A percentile compares a stretch with the other conserved stretches of the same genome.
phyloP scores from a whole-genome alignment of 345 rosid species.

The Syzygium aromaticum region DNA sequence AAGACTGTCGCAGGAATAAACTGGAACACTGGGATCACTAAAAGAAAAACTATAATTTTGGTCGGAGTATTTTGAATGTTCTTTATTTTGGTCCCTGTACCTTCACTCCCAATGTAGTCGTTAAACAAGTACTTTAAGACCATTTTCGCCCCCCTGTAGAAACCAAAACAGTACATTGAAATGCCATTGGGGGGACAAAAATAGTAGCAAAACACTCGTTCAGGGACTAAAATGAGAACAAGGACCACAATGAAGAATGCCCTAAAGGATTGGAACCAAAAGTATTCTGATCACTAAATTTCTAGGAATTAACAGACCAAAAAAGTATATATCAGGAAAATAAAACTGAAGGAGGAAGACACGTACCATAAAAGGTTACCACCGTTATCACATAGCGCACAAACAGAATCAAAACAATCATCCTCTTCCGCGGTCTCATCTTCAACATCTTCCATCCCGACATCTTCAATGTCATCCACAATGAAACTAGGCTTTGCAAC shows the following conservation, averaged over 20 bases:
- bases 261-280: neutral
- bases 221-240: neutral
- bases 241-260: neutral
- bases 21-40: neutral
- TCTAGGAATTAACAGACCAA: neutral
- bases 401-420: conserved; percentile 51
- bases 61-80: neutral
- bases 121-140: neutral
- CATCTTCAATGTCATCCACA: conserved; percentile 48
- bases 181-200: neutral
- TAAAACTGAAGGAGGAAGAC: neutral
- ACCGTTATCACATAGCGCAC: conserved; percentile 89
- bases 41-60: neutral
- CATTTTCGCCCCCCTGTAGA: neutral
- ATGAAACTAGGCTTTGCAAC: conserved; percentile 35
- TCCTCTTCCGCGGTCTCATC: conserved; percentile 37
- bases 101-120: neutral
- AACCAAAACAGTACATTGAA: neutral
- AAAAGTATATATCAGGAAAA: neutral
- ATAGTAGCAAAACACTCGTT: neutral
- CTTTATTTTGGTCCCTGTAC: neutral
- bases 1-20: neutral
- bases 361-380: conserved; percentile 67
- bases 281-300: neutral
- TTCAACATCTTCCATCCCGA: conserved; percentile 20